Conservation (phyloP, 257 asterid genomes). For the Penstemon eatonii region DNA sequence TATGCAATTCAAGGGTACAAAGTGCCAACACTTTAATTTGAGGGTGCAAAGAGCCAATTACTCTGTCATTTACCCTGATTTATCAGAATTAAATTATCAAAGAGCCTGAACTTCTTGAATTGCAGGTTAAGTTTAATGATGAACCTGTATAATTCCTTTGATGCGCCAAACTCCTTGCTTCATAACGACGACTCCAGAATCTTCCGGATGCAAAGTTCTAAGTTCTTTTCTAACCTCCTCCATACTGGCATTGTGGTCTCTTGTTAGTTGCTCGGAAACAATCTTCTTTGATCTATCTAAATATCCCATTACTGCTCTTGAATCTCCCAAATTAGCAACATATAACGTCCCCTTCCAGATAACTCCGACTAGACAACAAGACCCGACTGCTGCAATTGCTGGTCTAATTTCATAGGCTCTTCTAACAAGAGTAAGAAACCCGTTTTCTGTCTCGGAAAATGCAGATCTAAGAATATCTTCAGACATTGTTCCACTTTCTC, state of each 20-base stretch:
- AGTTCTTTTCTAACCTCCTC: slow-evolving; percentile 71
- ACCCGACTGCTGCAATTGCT: slow-evolving; percentile 51
- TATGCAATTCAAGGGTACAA: no score
- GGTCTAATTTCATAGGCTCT: slow-evolving; percentile 42
- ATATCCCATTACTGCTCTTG: slow-evolving; percentile 72
- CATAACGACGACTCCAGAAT: slow-evolving; percentile 51
- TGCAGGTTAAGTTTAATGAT: background rate
- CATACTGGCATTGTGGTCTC: slow-evolving; percentile 63
- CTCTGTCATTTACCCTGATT: no score
- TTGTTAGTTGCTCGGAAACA: slow-evolving; percentile 65
- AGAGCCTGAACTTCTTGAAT: background rate
- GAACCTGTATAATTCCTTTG: slow-evolving; percentile 82
- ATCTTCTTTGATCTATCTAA: slow-evolving; percentile 41
- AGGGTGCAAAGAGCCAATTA: no score
- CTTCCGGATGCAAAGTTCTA: slow-evolving; percentile 53
- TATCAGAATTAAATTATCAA: background rate
- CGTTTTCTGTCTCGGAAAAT: slow-evolving; percentile 62
- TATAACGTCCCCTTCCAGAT: slow-evolving; percentile 52
- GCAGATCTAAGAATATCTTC: slow-evolving; percentile 55
- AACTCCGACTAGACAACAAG: slow-evolving; percentile 81
- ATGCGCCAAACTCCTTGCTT: slow-evolving; percentile 65
- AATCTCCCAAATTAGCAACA: slow-evolving; percentile 81
- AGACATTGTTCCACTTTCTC: slow-evolving; percentile 46
- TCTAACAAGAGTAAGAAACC: slow-evolving; percentile 48
- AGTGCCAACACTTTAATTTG: no score